Base-by-base conservation (phyloP, 148 eudicot species). In the Amaranthus cruentus region DNA sequence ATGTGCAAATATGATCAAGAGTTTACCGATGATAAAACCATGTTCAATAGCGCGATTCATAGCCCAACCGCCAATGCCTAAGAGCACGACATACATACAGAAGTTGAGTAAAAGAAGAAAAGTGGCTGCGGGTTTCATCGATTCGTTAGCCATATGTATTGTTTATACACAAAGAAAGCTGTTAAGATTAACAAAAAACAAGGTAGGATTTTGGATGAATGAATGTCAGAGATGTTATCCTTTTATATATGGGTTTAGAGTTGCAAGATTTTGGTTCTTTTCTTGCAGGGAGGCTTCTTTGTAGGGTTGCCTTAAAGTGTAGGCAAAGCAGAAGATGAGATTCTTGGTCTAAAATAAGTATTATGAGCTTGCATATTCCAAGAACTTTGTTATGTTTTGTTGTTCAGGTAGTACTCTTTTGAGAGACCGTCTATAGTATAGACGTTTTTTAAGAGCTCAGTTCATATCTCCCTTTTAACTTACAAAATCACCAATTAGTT, bases 31-130 rank as follows among this genome's bases (percentile, higher is more conserved):
- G 77, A 89, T 38, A 75, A 91, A 91, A 52, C 93, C 93, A 71
- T 89, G 90, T 75, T 89, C 89, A 38, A 91, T 89, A 21, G 97
- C 97, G 65, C 78, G 60, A 54, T 80, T 80, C 82, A 80, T 80
- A 42, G 82, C 91, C 98, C 98, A 94, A 55, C 90, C 96, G 44
- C 90, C 90, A 46, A 94, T 87, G 71, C 93, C 89, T 10, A 89
- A 69, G 76, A 94, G 74, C 9, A 90, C 75, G 9, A 84, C 89
- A 72, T 77, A 94, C 98, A 94, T 94, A 78, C 89, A 87, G 78
- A 94, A 94, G 73, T 94, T 94, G 69, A 94, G 97, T 56, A 81
- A 55, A 82, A 94, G 63, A 77, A 94, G 93, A 62, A 86, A 50
- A 4, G 81, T 10, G 47, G 90, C 91, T 6, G 56, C 82, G 14